Percentiles rank a stretch among this genome's conserved stretches.
Evolutionary conservation across 495 filamentous ascomycete genomes (phyloP).

Genomic region (Platismatia glauca): DNA sequence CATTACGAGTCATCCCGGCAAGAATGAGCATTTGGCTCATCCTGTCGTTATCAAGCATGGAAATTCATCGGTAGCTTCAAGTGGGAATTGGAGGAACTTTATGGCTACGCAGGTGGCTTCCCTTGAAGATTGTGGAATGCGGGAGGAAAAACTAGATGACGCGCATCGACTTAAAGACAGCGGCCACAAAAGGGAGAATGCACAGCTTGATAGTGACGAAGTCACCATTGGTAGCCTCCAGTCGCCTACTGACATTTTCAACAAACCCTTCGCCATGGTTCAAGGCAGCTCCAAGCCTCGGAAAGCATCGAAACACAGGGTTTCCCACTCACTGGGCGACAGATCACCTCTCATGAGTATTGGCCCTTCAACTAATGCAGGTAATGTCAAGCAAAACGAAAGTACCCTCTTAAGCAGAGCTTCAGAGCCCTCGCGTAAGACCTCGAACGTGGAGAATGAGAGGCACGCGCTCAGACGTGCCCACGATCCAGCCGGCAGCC

Average conservation of each 20-base stretch:
- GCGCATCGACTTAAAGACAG: slow-evolving; percentile 4
- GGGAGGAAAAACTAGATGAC: not conserved
- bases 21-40: not conserved
- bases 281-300: slow-evolving; percentile 1
- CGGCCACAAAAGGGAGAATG: slow-evolving; percentile 21
- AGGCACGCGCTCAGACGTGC: not conserved
- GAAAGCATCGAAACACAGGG: not conserved
- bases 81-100: slow-evolving; percentile 20
- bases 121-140: slow-evolving; percentile 7
- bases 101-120: slow-evolving; percentile 20
- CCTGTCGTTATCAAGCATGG: not conserved
- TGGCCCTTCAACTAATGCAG: not conserved
- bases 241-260: not conserved
- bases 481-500: not conserved
- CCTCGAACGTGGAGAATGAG: not conserved
- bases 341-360: not conserved
- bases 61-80: slow-evolving; percentile 13
- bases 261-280: slow-evolving; percentile 13
- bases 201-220: slow-evolving; percentile 18
- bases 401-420: not conserved
- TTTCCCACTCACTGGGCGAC: not conserved
- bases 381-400: slow-evolving; percentile 3
- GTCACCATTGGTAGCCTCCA: slow-evolving; percentile 13
- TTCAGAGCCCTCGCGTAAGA: not conserved
- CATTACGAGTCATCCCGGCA: slow-evolving; percentile 2